Evolutionary conservation across 2,329 filamentous ascomycete genomes (phyloP).

Genomic region (Fusarium continuum): DNA sequence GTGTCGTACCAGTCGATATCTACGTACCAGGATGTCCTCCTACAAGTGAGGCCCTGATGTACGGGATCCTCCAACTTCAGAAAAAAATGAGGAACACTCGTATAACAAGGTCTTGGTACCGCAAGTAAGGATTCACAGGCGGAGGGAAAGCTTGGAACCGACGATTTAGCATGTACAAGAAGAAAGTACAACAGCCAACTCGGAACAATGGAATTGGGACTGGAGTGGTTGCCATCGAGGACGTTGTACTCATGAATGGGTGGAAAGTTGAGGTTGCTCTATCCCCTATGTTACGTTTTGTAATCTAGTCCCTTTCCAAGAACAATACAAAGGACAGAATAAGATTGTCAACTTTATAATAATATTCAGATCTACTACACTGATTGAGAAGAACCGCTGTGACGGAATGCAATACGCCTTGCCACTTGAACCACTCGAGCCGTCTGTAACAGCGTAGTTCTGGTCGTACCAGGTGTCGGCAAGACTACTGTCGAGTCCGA

Average conservation of each 20-base stretch:
- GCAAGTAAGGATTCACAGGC: slow-evolving; percentile 54
- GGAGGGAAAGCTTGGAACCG: neutral
- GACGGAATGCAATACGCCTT: no score
- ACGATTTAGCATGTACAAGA: neutral
- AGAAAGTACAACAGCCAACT: neutral
- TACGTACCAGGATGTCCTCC: slow-evolving; percentile 81
- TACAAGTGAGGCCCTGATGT: slow-evolving; percentile 70
- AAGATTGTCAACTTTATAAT: neutral
- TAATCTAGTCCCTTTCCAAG: neutral
- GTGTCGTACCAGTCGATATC: slow-evolving; percentile 81
- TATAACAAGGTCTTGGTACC: slow-evolving; percentile 67
- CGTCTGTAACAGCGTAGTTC: no score
- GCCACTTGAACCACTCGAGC: no score
- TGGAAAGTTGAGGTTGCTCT: neutral
- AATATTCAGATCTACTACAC: neutral
- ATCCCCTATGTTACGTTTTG: slow-evolving; percentile 10
- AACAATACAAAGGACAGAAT: neutral
- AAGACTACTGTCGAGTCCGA: no score
- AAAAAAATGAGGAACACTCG: slow-evolving; percentile 75
- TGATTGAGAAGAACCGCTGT: no score
- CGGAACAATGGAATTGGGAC: neutral
- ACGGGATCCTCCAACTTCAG: slow-evolving; percentile 78
- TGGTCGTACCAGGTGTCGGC: no score
- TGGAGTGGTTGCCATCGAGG: neutral
- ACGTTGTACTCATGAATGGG: neutral